Base-by-base conservation (phyloP, 2,329 filamentous ascomycete genomes). In the Tothia fuscella region DNA sequence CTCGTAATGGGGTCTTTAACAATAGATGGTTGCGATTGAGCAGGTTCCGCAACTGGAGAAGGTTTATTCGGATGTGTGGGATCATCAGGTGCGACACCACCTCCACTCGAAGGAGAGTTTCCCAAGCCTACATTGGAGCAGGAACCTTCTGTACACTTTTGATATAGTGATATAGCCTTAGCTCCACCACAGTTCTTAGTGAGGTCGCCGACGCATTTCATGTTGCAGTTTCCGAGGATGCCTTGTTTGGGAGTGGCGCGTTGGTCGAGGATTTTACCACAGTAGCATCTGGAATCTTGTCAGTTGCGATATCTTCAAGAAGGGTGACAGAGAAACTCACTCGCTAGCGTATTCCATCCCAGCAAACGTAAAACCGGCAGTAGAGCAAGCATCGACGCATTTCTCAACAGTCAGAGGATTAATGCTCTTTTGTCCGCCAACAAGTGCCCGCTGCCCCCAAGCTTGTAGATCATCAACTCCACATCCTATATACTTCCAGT, bases 141-240 rank as follows among this genome's bases (percentile, higher is more conserved):
- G 9, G 9, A 9, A 9, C 26, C 26, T 29, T 9, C n/a, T 9
- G 14, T 20, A 26, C 35, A 38, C 21, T 20, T 25, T 21, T 38
- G 14, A 16, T 38, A 38, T 22, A 38, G 10, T 10, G 35, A 29
- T 9, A 38, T 10, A 7, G 35, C 35, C 9, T 12, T 19, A 10
- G 10, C 14, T 10, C 35, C 35, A 26, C 35, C 35, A 19, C 35
- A 38, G 16, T 12, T 12, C 9, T 26, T 9, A 12, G 9, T 9
- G 35, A 9, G 6, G 19, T 38, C 35, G 19, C 35, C 35, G 26
- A 59, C 62, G 56, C 75, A 78, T 29, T 66, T 55, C 51, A 67
- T 65, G 47, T 62, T 60, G 56, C 75, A 79, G 47, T 68, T 68
- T 28, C 70, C 72, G 26, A 76, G 59, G 21, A 75, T 64, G 28